Evolutionary conservation across 306 rosid genomes (phyloP), one percentile per base, ranked within the genome.

Genomic region (Acacia confusa): DNA sequence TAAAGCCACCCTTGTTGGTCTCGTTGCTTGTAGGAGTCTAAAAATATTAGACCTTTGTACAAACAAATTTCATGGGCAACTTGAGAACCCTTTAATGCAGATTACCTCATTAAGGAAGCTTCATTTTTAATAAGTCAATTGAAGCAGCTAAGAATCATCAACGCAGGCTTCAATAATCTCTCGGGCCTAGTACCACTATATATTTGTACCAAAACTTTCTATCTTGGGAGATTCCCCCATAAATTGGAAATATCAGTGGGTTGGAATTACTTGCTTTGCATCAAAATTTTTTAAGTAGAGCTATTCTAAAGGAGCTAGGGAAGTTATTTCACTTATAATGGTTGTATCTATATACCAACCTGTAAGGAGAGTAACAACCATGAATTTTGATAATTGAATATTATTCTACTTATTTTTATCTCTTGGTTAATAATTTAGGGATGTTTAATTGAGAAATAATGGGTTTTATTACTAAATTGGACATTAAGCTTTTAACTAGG

Each of bases 21-120:
- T 92, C 78, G 86, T 65, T 77, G 34, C 75, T 22, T 92, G 97
- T 71, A 81, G 28, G 80, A 88, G 84, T 66, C 84, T 92, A 38
- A 88, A 87, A 85, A 73, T 85, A 64, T 79, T 92, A 77, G 97
- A 92, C 89, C 89, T 92, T 70, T 90, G 94, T 85, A 90, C 97
- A 50, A 92, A 92, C 85, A 87, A 92, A 88, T 84, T 90, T 77
- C 92, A 90, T 78, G 94, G 90, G 16, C 79, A 85, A 81, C 67
- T 92, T 48, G 79, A 67, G 25, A 75, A 48, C 41, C 83, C 90
- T 72, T 64, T 92, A 41, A 83, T 75, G 82, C 67, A 83, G 77
- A 83, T 90, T 67, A 78, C 80, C 75, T 78, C 78, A 55, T 89
- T 92, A 78, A 84, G 64, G 71, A 88, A 87, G 83, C 90, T 92